Conservation (phyloP, 1,139 yeast genomes). For the Taiozyma sp. region DNA sequence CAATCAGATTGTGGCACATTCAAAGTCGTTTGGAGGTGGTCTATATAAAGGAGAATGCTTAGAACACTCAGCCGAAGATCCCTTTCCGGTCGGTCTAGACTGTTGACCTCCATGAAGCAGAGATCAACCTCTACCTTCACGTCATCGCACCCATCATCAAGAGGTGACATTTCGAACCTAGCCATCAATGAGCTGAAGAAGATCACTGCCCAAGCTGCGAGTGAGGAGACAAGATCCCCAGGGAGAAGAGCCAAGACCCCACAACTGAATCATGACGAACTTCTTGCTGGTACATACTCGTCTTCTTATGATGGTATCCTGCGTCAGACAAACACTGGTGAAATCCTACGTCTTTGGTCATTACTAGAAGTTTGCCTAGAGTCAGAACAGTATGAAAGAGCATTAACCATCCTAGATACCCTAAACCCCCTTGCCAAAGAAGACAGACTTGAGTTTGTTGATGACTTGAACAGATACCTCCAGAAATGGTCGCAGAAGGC, state of each 20-base stretch:
- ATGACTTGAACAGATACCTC: slow-evolving; percentile 46
- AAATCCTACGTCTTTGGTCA: slow-evolving; percentile 66
- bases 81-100: background rate
- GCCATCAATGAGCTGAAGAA: slow-evolving; percentile 16
- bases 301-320: slow-evolving; percentile 28
- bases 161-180: slow-evolving; percentile 2
- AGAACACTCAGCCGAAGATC: slow-evolving; percentile 1
- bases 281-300: slow-evolving; percentile 16
- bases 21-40: background rate
- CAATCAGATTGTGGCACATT: background rate
- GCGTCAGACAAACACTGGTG: slow-evolving; percentile 44
- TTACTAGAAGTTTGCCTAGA: slow-evolving; percentile 76
- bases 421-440: slow-evolving; percentile 30
- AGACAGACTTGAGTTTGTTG: slow-evolving; percentile 25
- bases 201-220: slow-evolving; percentile 1
- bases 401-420: slow-evolving; percentile 61
- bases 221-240: slow-evolving; percentile 2
- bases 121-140: slow-evolving; percentile 1
- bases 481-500: slow-evolving; percentile 36
- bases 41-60: background rate
- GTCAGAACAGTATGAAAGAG: slow-evolving; percentile 65
- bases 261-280: slow-evolving; percentile 5
- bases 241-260: background rate
- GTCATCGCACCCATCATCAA: slow-evolving; percentile 1
- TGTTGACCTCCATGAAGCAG: background rate